These are phyloP conservation scores for Phytophthora hybrid DNA, from an alignment of 352 stramenopile genomes.

Conservation along the genomic window DNA sequence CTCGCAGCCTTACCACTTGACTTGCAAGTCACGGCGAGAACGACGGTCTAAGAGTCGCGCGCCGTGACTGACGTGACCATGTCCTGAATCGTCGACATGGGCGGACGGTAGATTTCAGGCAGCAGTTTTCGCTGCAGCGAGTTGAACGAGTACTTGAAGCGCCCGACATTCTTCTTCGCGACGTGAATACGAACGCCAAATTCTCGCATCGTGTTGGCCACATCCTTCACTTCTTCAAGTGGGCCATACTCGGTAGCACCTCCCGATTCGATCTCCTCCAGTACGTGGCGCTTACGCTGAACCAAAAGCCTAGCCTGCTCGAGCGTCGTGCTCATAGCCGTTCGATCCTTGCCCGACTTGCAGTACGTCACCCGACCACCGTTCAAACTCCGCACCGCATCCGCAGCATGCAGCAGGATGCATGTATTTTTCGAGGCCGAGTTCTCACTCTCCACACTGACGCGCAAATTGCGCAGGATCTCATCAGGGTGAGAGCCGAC, in stretches of 20 bases:
- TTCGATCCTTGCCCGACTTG: constrained; percentile 98
- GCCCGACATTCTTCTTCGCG: constrained; percentile 97
- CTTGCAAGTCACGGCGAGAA: neutral
- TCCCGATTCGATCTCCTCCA: constrained; percentile 74
- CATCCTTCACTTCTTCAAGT: constrained; percentile 81
- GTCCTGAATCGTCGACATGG: constrained; percentile 91
- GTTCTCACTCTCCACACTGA: constrained; percentile 78
- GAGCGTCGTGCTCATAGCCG: constrained; percentile 97
- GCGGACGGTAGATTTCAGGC: constrained; percentile 92
- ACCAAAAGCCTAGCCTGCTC: constrained; percentile 94
- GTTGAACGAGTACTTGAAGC: constrained; percentile 98
- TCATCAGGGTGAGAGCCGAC: constrained; percentile 74
- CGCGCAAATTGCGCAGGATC: constrained; percentile 69
- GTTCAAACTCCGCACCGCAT: constrained; percentile 91
- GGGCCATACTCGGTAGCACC: constrained; percentile 54
- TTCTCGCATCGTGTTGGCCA: constrained; percentile 90
- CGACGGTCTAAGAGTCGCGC: constrained; percentile 71
- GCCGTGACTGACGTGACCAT: constrained; percentile 92
- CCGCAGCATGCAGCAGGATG: constrained; percentile 84
- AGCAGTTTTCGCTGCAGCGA: constrained; percentile 96
- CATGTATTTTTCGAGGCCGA: constrained; percentile 88
- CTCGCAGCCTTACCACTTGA: neutral
- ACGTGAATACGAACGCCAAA: constrained; percentile 96
- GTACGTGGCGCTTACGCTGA: constrained; percentile 74
- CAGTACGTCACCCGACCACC: constrained; percentile 96